Conservation (phyloP, 73 alveolate species). For the Loxodes magnus region DNA sequence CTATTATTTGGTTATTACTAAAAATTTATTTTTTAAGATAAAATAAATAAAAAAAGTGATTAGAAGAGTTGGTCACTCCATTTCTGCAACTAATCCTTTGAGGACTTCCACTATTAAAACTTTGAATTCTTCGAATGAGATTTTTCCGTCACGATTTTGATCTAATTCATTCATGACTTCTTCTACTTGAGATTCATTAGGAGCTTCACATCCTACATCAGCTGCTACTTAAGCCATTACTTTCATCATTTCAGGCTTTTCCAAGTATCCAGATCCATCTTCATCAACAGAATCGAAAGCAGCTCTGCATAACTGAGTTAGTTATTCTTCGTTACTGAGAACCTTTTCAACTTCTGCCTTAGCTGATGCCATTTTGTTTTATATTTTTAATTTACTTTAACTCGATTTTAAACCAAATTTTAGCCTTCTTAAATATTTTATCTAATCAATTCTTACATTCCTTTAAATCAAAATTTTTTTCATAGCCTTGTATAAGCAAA, state of each 20-base stretch:
- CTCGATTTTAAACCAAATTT: no score
- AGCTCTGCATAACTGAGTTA: slow-evolving; percentile 29
- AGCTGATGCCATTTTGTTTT: no score
- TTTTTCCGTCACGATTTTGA: slow-evolving; percentile 36
- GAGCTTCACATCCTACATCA: slow-evolving; percentile 36
- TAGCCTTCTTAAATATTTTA: no score
- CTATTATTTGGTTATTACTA: no score
- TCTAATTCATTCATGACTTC: slow-evolving; percentile 35
- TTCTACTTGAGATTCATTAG: slow-evolving; percentile 23
- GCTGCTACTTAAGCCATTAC: slow-evolving; percentile 31
- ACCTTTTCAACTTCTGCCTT: slow-evolving; percentile 18
- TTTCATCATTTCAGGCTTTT: slow-evolving; percentile 25
- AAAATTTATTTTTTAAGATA: no score
- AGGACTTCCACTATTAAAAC: slow-evolving; percentile 35
- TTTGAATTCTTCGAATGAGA: slow-evolving; percentile 32
- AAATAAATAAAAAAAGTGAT: no score
- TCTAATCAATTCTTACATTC: no score
- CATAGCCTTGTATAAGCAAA: no score
- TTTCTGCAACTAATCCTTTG: no score
- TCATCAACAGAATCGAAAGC: slow-evolving; percentile 37
- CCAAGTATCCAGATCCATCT: slow-evolving; percentile 34
- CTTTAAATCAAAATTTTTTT: no score
- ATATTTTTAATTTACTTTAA: no score
- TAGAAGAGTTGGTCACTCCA: no score
- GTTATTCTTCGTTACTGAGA: slow-evolving; percentile 15